Percentiles rank a stretch among this genome's conserved stretches.
phyloP scores from a whole-genome alignment of 1,139 yeast genomes.

The Debaryomycetaceae sp. region DNA sequence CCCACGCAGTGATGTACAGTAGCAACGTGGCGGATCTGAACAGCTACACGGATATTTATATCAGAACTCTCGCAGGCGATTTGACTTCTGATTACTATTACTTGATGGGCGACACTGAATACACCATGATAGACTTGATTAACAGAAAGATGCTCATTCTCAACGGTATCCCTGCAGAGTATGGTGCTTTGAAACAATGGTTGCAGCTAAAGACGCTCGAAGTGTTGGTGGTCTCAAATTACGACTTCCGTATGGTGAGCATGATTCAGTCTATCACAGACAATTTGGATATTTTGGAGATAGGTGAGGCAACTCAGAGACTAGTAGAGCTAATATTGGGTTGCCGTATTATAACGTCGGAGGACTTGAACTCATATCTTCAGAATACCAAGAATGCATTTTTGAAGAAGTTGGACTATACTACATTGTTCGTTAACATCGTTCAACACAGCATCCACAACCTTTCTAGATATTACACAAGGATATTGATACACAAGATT shows the following conservation, averaged over 20 bases:
- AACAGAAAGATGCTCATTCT: conserved; percentile 34
- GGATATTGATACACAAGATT: conserved; percentile 19
- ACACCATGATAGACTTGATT: conserved; percentile 31
- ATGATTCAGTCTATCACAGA: conserved; percentile 23
- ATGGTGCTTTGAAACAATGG: conserved; percentile 4
- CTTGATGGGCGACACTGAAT: conserved; percentile 18
- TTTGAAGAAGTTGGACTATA: conserved; percentile 10
- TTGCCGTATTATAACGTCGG: not conserved
- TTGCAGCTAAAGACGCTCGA: conserved; percentile 27
- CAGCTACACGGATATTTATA: conserved; percentile 3
- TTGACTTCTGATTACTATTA: conserved; percentile 30
- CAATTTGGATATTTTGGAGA: conserved; percentile 3
- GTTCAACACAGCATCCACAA: conserved; percentile 30
- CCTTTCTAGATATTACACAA: conserved; percentile 27
- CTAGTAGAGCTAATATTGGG: not conserved
- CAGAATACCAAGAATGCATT: conserved; percentile 4
- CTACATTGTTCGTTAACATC: conserved; percentile 19
- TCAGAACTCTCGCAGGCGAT: conserved; percentile 17
- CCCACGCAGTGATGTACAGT: not conserved
- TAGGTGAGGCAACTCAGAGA: conserved; percentile 1
- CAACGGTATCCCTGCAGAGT: conserved; percentile 13
- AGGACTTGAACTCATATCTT: conserved; percentile 2
- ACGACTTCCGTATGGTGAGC: conserved; percentile 32
- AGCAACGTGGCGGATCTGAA: not conserved
- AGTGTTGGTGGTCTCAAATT: conserved; percentile 25